Percentiles rank a stretch among this genome's conserved stretches.
These are phyloP conservation scores for Lumnitzera littorea DNA, from an alignment of 345 rosid genomes.

Conservation along the genomic window DNA sequence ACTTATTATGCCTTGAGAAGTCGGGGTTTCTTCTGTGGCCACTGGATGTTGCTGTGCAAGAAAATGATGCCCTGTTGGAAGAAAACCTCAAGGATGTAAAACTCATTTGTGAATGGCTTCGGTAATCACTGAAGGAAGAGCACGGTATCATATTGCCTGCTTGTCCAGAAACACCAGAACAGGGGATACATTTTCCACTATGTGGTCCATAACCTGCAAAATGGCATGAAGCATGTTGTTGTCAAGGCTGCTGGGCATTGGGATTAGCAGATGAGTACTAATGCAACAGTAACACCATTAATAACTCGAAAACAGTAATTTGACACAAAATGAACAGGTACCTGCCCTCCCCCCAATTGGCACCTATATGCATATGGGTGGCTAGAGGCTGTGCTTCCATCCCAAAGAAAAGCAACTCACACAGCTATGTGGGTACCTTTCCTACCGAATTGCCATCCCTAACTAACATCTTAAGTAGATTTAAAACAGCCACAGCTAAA, in stretches of 20 bases:
- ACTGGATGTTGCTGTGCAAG: slow-evolving; percentile 53
- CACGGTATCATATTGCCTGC: slow-evolving; percentile 25
- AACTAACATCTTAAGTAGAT: no score
- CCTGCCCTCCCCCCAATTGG: no score
- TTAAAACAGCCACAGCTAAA: no score
- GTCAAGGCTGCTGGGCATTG: not conserved
- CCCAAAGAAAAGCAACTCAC: no score
- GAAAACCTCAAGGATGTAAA: slow-evolving; percentile 28
- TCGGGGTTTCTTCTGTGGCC: slow-evolving; percentile 65
- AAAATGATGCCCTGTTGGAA: slow-evolving; percentile 28
- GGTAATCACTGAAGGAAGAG: slow-evolving; percentile 20
- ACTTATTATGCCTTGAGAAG: slow-evolving; percentile 53
- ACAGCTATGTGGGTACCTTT: no score
- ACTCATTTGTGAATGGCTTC: slow-evolving; percentile 22
- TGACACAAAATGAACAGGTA: no score
- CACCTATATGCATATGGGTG: no score
- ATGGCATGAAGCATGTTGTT: not conserved
- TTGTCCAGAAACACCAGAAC: slow-evolving; percentile 42
- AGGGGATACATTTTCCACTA: slow-evolving; percentile 34
- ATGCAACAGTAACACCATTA: no score
- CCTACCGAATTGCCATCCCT: no score
- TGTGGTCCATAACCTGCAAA: slow-evolving; percentile 47
- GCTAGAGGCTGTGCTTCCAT: no score
- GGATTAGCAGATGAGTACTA: not conserved
- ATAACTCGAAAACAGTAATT: no score